phyloP scores from a whole-genome alignment of 768 basidiomycete genomes.

The Leccinum truebloodii region DNA sequence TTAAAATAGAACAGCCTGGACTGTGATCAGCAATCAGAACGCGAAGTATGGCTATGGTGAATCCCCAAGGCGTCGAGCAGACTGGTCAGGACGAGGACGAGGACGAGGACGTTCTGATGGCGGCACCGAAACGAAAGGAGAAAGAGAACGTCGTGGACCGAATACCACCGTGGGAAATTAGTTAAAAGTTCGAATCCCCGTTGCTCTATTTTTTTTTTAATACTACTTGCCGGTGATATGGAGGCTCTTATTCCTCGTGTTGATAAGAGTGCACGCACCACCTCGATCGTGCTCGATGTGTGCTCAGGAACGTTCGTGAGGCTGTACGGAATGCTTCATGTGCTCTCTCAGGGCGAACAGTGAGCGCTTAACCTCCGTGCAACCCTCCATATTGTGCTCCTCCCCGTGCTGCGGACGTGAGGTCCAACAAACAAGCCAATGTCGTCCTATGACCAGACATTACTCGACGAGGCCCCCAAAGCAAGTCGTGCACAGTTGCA shows the following conservation, averaged over 20 bases:
- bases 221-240: not conserved
- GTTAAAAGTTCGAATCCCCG: not conserved
- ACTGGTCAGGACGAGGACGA: not conserved
- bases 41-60: not conserved
- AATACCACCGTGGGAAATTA: constrained; percentile 19
- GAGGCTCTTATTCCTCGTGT: not conserved
- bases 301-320: constrained; percentile 23
- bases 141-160: not conserved
- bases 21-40: constrained; percentile 6
- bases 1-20: constrained; percentile 4
- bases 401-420: not conserved
- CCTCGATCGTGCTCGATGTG: not conserved
- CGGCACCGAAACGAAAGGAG: constrained; percentile 5
- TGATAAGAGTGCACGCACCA: not conserved
- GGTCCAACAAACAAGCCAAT: constrained; percentile 10
- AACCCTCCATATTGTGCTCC: constrained; percentile 1
- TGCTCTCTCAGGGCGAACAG: not conserved
- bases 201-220: not conserved
- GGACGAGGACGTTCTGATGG: not conserved
- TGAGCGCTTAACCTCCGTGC: constrained; percentile 23
- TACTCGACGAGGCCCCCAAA: constrained; percentile 41
- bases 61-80: constrained; percentile 4
- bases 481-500: constrained; percentile 46
- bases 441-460: constrained; percentile 41
- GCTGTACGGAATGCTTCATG: constrained; percentile 26